Evolutionary conservation across 176 grass and related monocot genomes (phyloP).

Genomic region (Oryza meyeriana): DNA sequence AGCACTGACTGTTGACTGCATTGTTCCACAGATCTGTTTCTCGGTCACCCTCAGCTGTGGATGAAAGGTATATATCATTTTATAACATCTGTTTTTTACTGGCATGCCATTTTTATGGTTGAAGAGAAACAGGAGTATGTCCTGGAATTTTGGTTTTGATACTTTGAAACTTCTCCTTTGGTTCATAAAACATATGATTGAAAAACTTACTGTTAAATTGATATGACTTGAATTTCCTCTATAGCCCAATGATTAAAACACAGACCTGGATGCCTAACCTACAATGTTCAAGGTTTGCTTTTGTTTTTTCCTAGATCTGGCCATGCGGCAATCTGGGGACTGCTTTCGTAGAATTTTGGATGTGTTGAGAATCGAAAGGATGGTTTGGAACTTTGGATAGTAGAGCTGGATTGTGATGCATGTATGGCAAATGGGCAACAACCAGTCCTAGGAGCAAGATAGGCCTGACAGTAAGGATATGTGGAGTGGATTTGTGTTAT

Average conservation of each 20-base stretch:
- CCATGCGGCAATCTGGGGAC: conserved; percentile 48
- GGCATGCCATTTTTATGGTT: background rate
- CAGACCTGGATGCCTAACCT: conserved; percentile 33
- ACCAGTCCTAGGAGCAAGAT: conserved; percentile 49
- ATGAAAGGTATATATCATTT: conserved; percentile 43
- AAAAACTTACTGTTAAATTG: background rate
- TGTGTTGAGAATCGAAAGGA: conserved; percentile 41
- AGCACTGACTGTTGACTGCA: background rate
- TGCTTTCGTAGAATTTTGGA: conserved; percentile 46
- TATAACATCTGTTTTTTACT: background rate
- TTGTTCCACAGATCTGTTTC: conserved; percentile 33
- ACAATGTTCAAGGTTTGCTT: conserved; percentile 42
- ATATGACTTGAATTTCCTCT: conserved; percentile 20
- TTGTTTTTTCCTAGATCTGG: conserved; percentile 65
- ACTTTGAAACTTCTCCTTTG: background rate
- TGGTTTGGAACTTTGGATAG: conserved; percentile 54
- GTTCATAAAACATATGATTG: background rate
- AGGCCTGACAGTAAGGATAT: conserved; percentile 54
- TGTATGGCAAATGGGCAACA: conserved; percentile 40
- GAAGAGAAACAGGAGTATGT: background rate
- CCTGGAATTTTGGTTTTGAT: background rate
- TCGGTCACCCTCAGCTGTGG: conserved; percentile 26
- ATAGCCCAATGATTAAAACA: conserved; percentile 20
- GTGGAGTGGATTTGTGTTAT: conserved; percentile 37
- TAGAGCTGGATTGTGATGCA: conserved; percentile 51